Conservation (phyloP, 192 early-diverging fungal genomes). For the Rhizophagus sp. region DNA sequence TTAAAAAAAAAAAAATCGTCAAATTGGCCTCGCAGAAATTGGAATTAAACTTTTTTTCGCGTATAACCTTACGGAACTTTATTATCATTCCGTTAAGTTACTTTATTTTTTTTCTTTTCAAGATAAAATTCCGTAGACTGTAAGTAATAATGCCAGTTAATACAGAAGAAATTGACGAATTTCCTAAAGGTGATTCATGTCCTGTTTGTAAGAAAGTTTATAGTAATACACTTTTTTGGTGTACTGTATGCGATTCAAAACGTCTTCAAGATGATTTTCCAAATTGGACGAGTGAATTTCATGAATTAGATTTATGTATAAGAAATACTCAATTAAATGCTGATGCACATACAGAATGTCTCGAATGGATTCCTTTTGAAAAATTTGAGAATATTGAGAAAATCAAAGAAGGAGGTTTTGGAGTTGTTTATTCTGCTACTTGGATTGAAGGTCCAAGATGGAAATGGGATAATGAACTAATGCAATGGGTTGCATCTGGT, state of each 20-base stretch:
- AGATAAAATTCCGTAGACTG: neutral
- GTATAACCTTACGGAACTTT: neutral
- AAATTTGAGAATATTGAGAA: constrained; percentile 6
- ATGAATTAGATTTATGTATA: neutral
- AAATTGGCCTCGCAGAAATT: neutral
- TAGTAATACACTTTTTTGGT: neutral
- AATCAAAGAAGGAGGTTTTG: neutral
- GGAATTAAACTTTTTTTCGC: neutral
- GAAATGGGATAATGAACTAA: neutral
- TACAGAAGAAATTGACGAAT: neutral
- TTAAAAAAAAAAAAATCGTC: neutral
- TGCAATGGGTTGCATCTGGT: neutral
- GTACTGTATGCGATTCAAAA: neutral
- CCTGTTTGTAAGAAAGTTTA: neutral
- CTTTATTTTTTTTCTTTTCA: neutral
- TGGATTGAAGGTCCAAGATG: constrained; percentile 9
- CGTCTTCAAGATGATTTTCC: neutral
- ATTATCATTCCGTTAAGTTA: neutral
- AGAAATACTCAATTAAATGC: neutral
- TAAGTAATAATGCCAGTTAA: neutral
- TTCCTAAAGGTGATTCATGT: neutral
- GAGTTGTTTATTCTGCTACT: constrained; percentile 2
- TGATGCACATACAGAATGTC: neutral
- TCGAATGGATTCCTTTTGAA: constrained; percentile 17
- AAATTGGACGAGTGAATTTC: constrained; percentile 8